Percentiles rank a stretch among this genome's conserved stretches.
Conservation (phyloP, 2,329 filamentous ascomycete genomes). For the Microthyrium microscopicum region DNA sequence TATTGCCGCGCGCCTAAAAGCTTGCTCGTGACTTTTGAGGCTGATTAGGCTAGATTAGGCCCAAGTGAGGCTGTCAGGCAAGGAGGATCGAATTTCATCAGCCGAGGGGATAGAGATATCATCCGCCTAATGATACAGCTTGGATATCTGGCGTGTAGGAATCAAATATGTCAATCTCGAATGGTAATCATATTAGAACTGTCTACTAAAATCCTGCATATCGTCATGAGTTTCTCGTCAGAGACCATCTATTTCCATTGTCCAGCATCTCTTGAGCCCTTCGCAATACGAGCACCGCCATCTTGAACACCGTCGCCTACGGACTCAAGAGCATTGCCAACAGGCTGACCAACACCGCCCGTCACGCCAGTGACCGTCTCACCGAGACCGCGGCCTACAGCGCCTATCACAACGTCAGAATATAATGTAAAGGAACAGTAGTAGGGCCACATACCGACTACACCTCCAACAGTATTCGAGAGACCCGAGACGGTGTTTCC, state of each 20-base stretch:
- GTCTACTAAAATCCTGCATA: too few species aligned
- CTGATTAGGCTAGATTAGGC: too few species aligned
- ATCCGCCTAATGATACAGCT: too few species aligned
- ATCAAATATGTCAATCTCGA: too few species aligned
- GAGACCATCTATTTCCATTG: slow-evolving; percentile 42
- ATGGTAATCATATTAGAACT: too few species aligned
- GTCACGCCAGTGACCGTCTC: slow-evolving; percentile 38
- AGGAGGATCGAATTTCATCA: too few species aligned
- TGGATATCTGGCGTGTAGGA: too few species aligned
- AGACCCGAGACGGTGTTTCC: slow-evolving; percentile 5
- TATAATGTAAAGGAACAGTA: not conserved
- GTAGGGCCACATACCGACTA: not conserved
- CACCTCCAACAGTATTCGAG: slow-evolving; percentile 5
- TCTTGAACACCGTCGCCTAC: slow-evolving; percentile 37
- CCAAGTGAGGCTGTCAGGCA: too few species aligned
- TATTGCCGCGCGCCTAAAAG: too few species aligned
- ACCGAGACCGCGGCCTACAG: slow-evolving; percentile 38
- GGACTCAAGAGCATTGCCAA: slow-evolving; percentile 39
- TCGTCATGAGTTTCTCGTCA: too few species aligned
- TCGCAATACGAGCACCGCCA: slow-evolving; percentile 31
- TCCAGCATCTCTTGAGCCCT: slow-evolving; percentile 41
- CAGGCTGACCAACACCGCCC: slow-evolving; percentile 34
- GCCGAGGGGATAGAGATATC: too few species aligned
- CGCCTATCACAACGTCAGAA: slow-evolving; percentile 16
- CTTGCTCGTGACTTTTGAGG: too few species aligned